Conservation (phyloP, 257 asterid species). For the Leptodermis oblonga region DNA sequence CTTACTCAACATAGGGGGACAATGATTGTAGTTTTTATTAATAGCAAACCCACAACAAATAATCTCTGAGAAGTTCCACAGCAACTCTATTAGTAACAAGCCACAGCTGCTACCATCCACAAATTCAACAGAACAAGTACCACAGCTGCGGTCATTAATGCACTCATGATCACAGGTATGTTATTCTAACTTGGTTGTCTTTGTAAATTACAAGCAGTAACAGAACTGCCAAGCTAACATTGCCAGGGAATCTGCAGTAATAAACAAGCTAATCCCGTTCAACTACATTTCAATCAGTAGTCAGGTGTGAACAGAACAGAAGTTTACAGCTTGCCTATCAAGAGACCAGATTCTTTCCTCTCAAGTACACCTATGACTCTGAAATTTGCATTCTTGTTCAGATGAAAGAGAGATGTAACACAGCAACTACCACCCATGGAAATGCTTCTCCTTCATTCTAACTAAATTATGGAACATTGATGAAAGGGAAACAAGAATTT, state of each 20-base stretch:
- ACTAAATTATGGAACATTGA: background rate
- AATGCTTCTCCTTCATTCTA: background rate
- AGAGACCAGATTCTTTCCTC: background rate
- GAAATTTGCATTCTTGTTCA: background rate
- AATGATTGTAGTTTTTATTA: background rate
- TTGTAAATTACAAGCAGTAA: background rate
- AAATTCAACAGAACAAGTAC: background rate
- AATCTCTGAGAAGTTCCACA: background rate
- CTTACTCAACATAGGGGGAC: no score
- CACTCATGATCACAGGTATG: background rate
- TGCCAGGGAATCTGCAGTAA: background rate
- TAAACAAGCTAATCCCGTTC: background rate
- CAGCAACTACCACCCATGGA: slow-evolving; percentile 1
- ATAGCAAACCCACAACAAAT: background rate
- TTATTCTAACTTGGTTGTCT: background rate
- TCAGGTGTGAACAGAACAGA: background rate
- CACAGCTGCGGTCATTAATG: background rate
- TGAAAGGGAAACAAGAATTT: no score
- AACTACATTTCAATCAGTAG: background rate
- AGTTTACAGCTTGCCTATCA: background rate
- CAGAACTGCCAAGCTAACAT: background rate
- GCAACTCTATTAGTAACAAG: background rate
- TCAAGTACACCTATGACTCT: background rate
- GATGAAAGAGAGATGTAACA: background rate
- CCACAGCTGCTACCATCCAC: background rate